Conservation (phyloP, 768 basidiomycete species). For the Boletus edulis region DNA sequence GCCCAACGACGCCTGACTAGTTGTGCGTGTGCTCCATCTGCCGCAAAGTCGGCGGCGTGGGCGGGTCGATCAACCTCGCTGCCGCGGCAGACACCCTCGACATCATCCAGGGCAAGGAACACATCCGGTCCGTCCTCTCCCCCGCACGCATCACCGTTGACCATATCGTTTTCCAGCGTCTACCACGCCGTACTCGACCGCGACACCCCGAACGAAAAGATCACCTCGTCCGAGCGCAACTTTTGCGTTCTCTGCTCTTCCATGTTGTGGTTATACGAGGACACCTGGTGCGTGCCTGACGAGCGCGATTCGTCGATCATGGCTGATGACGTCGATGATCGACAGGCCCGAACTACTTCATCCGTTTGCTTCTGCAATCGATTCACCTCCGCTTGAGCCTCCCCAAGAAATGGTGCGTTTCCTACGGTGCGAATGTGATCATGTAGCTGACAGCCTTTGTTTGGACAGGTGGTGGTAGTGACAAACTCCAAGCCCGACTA, state of each 20-base stretch:
- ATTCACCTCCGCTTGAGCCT: constrained; percentile 51
- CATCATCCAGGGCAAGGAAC: constrained; percentile 49
- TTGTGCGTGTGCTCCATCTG: constrained; percentile 69
- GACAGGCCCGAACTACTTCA: constrained; percentile 62
- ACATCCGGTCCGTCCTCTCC: constrained; percentile 43
- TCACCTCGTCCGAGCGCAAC: constrained; percentile 54
- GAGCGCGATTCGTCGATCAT: not conserved
- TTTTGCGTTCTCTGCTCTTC: constrained; percentile 63
- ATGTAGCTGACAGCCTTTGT: not conserved
- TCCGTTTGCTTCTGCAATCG: constrained; percentile 67
- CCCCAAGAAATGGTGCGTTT: constrained; percentile 50
- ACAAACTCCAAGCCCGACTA: constrained; percentile 53
- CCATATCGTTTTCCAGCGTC: constrained; percentile 34
- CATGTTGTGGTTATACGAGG: constrained; percentile 68
- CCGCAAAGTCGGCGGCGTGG: constrained; percentile 64
- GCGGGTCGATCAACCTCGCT: constrained; percentile 67
- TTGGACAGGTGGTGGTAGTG: constrained; percentile 42
- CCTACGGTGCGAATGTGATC: no score
- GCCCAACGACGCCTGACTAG: constrained; percentile 10
- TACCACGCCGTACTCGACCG: constrained; percentile 64
- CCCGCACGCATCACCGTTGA: not conserved
- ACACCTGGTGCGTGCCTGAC: constrained; percentile 42
- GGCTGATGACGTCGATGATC: not conserved
- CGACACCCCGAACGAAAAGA: constrained; percentile 46
- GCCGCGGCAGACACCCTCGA: constrained; percentile 50